phyloP scores from a whole-genome alignment of 257 asterid species.

The Primulina eburnea region DNA sequence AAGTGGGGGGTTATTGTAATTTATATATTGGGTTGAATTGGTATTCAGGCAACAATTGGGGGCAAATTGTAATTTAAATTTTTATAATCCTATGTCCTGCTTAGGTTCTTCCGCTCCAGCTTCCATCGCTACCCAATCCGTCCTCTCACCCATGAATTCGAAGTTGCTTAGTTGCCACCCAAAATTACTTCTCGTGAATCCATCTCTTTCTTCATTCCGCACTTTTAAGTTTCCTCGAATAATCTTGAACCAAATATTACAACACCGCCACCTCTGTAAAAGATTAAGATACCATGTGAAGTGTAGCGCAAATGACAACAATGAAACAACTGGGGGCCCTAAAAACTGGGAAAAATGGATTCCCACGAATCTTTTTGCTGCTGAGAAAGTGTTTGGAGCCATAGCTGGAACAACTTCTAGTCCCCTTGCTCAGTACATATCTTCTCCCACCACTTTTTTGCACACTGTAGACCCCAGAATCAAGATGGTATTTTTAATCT shows the following conservation, averaged over 20 bases:
- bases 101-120: neutral
- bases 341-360: conserved; percentile 80
- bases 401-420: conserved; percentile 94
- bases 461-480: conserved; percentile 89
- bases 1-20: too few relatives aligned
- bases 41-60: too few relatives aligned
- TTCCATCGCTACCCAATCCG: conserved; percentile 12
- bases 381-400: conserved; percentile 77
- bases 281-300: conserved; percentile 33
- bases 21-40: too few relatives aligned
- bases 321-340: conserved; percentile 32
- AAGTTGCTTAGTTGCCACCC: conserved; percentile 40
- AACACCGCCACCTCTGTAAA: conserved; percentile 19
- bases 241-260: conserved; percentile 24
- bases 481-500: conserved; percentile 59
- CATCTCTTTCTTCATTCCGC: conserved; percentile 20
- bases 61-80: too few relatives aligned
- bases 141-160: conserved; percentile 43
- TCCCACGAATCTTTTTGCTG: conserved; percentile 64
- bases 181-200: conserved; percentile 19
- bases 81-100: too few relatives aligned
- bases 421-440: conserved; percentile 92
- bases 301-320: conserved; percentile 37
- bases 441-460: conserved; percentile 92
- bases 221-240: conserved; percentile 22